These are phyloP conservation scores for Bathelium albidoporum DNA, from an alignment of 495 filamentous ascomycete genomes.

Conservation along the genomic window DNA sequence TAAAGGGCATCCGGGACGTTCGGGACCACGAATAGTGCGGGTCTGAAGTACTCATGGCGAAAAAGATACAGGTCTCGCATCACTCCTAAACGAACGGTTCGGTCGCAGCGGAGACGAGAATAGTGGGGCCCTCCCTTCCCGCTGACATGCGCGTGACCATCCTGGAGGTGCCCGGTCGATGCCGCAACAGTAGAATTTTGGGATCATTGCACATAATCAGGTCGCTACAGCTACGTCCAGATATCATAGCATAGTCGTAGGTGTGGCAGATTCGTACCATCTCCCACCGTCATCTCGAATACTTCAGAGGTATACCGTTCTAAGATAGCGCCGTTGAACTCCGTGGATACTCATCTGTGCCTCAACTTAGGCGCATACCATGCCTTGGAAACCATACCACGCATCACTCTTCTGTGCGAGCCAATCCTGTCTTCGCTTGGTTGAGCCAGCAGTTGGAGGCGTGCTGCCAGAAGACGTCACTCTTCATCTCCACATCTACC, in stretches of 20 bases:
- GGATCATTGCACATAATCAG: no score
- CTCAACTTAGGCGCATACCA: not conserved
- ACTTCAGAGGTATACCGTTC: not conserved
- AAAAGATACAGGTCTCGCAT: not conserved
- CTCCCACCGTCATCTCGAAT: not conserved
- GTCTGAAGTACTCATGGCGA: not conserved
- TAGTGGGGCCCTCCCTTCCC: not conserved
- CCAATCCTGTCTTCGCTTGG: not conserved
- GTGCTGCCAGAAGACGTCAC: no score
- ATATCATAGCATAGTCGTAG: no score
- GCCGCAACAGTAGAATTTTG: not conserved
- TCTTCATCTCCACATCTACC: no score
- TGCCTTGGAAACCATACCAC: no score
- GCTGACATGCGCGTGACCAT: not conserved
- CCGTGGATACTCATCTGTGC: not conserved
- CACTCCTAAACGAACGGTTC: no score
- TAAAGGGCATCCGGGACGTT: not conserved
- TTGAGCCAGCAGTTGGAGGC: no score
- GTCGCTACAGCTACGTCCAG: no score
- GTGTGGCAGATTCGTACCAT: not conserved
- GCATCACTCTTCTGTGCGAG: not conserved
- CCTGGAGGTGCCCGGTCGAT: not conserved
- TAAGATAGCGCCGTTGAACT: not conserved
- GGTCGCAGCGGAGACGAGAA: not conserved
- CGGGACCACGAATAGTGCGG: not conserved